Conservation (phyloP, 2,329 filamentous ascomycete species). For the Aureobasidium sp. region DNA sequence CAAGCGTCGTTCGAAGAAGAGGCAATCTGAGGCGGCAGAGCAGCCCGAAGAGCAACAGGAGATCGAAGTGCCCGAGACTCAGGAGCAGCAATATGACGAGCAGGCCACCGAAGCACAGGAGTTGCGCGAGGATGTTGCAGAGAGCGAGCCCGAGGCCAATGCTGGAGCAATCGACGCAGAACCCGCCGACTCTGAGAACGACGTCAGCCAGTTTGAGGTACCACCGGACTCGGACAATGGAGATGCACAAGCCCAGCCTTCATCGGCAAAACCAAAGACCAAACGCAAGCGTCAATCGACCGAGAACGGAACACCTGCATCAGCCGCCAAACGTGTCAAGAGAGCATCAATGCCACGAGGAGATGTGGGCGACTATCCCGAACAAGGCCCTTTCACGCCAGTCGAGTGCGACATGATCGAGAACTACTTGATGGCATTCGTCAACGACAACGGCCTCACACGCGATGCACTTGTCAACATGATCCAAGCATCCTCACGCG, state of each 20-base stretch:
- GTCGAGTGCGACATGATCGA: constrained; percentile 16
- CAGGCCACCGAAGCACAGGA: not conserved
- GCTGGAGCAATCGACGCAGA: constrained; percentile 4
- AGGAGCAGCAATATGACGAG: constrained; percentile 6
- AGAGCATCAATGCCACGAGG: not conserved
- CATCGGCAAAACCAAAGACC: constrained; percentile 15
- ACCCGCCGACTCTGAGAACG: constrained; percentile 4
- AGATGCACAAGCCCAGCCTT: not conserved
- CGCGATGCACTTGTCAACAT: constrained; percentile 6
- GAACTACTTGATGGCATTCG: not conserved
- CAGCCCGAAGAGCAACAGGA: constrained; percentile 1
- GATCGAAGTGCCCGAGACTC: constrained; percentile 16
- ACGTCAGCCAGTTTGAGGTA: constrained; percentile 8
- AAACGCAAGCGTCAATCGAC: constrained; percentile 13
- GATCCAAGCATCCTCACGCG: constrained; percentile 14
- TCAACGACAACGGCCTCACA: not conserved
- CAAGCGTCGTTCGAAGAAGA: constrained; percentile 9
- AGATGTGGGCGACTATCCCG: not conserved
- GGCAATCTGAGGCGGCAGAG: not conserved
- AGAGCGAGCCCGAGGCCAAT: constrained; percentile 13
- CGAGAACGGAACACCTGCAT: not conserved
- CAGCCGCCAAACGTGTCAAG: constrained; percentile 1
- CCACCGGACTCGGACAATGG: constrained; percentile 6
- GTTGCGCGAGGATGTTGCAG: not conserved
- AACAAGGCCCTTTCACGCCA: constrained; percentile 14